Conservation (phyloP, 2,329 filamentous ascomycete species). For the Penicillium sp. region DNA sequence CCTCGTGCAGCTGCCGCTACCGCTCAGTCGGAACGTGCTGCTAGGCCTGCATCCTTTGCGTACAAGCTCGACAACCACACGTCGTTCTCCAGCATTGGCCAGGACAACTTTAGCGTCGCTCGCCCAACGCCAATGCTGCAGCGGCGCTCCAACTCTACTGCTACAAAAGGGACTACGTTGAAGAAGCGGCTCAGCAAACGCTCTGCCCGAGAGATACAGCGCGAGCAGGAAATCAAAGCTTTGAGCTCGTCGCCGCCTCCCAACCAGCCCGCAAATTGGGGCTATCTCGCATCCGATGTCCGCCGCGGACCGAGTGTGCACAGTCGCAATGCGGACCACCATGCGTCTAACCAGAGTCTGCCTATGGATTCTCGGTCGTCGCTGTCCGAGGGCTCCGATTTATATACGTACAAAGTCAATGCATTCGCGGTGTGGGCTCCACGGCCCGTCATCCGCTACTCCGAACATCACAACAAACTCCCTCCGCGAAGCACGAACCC, state of each 20-base stretch:
- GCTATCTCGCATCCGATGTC: slow-evolving; percentile 59
- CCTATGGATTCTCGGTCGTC: slow-evolving; percentile 69
- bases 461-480: slow-evolving; percentile 53
- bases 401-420: slow-evolving; percentile 74
- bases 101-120: slow-evolving; percentile 39
- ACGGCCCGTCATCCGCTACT: slow-evolving; percentile 75
- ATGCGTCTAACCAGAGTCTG: slow-evolving; percentile 69
- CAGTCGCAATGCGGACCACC: slow-evolving; percentile 56
- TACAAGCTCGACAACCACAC: slow-evolving; percentile 24
- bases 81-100: slow-evolving; percentile 34
- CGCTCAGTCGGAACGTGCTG: background rate
- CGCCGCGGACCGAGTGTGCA: slow-evolving; percentile 60
- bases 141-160: slow-evolving; percentile 52
- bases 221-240: slow-evolving; percentile 83
- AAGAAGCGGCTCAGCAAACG: slow-evolving; percentile 74
- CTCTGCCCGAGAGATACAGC: slow-evolving; percentile 67
- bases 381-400: slow-evolving; percentile 70
- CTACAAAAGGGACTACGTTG: slow-evolving; percentile 53
- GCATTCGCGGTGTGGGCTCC: slow-evolving; percentile 77
- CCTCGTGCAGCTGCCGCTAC: background rate
- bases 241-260: slow-evolving; percentile 70
- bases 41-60: slow-evolving; percentile 11
- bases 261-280: slow-evolving; percentile 54
- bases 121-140: slow-evolving; percentile 48
- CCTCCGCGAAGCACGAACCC: slow-evolving; percentile 45